phyloP scores from a whole-genome alignment of 768 basidiomycete genomes.

The Punctularia strigosozonata region DNA sequence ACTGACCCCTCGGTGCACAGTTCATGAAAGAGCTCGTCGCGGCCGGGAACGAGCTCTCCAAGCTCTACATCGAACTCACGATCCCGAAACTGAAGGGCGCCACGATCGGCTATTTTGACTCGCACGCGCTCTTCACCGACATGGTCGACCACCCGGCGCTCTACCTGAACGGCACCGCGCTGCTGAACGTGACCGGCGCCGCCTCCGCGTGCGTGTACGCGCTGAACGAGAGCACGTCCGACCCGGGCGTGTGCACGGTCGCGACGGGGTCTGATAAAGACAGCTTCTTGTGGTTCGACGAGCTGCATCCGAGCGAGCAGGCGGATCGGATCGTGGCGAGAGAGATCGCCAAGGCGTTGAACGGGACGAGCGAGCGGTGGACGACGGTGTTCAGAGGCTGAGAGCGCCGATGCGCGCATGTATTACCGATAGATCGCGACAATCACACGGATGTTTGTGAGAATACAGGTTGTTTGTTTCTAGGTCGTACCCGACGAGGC shows the following conservation, averaged over 20 bases:
- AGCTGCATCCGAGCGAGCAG: conserved; percentile 1
- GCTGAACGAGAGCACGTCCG: conserved; percentile 17
- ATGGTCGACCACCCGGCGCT: conserved; percentile 36
- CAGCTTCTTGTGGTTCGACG: conserved; percentile 4
- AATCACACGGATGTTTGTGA: too few relatives aligned
- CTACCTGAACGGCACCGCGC: conserved; percentile 55
- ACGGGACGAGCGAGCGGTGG: conserved; percentile 4
- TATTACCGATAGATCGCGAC: too few relatives aligned
- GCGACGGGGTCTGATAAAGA: conserved; percentile 2
- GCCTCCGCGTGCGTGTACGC: conserved; percentile 36
- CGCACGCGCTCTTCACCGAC: conserved; percentile 47
- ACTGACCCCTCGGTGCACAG: too few relatives aligned
- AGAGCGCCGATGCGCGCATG: too few relatives aligned
- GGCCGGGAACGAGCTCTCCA: conserved; percentile 10
- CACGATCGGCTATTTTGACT: conserved; percentile 54
- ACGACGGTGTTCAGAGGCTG: conserved; percentile 4
- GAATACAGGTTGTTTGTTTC: too few relatives aligned
- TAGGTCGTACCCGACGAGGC: too few relatives aligned
- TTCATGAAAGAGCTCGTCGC: conserved; percentile 10
- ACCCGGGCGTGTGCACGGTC: conserved; percentile 9
- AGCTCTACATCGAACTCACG: conserved; percentile 8
- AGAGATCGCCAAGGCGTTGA: conserved; percentile 1
- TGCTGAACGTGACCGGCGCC: conserved; percentile 44
- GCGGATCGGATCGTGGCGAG: conserved; percentile 1
- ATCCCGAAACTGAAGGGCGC: conserved; percentile 21